These are phyloP conservation scores for Kondoa subrosea DNA, from an alignment of 768 basidiomycete species.

Conservation along the genomic window DNA sequence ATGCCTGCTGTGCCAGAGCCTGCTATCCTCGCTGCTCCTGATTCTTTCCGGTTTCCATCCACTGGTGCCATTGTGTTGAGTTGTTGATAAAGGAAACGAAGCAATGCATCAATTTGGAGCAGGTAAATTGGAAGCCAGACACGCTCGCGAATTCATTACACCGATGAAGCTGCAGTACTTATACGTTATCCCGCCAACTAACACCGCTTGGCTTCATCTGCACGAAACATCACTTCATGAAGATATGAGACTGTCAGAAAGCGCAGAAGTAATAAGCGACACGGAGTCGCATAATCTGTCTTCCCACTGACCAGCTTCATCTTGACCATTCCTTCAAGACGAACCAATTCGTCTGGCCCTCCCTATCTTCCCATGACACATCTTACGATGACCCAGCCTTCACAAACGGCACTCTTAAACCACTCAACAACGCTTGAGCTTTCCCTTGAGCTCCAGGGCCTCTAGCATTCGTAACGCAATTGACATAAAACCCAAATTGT, in stretches of 20 bases:
- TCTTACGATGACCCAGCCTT: slow-evolving; percentile 9
- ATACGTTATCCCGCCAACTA: too few relatives aligned
- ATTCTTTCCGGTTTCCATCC: slow-evolving; percentile 35
- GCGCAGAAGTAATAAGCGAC: too few relatives aligned
- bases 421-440: slow-evolving; percentile 70
- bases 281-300: too few relatives aligned
- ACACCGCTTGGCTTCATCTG: too few relatives aligned
- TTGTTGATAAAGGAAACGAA: neutral
- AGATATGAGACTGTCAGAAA: too few relatives aligned
- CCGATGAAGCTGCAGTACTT: too few relatives aligned
- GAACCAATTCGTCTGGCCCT: too few relatives aligned
- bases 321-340: too few relatives aligned
- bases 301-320: too few relatives aligned
- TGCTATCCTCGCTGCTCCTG: slow-evolving; percentile 70
- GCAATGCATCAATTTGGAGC: neutral
- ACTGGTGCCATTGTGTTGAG: neutral
- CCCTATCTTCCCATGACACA: neutral
- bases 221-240: too few relatives aligned
- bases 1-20: slow-evolving; percentile 83
- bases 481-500: slow-evolving; percentile 77
- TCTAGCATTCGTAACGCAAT: slow-evolving; percentile 72
- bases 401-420: slow-evolving; percentile 77
- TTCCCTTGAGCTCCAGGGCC: slow-evolving; percentile 81
- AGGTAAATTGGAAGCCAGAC: neutral
- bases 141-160: neutral